Evolutionary conservation across 2,329 filamentous ascomycete genomes (phyloP).

Genomic region (Didymella pomorum): DNA sequence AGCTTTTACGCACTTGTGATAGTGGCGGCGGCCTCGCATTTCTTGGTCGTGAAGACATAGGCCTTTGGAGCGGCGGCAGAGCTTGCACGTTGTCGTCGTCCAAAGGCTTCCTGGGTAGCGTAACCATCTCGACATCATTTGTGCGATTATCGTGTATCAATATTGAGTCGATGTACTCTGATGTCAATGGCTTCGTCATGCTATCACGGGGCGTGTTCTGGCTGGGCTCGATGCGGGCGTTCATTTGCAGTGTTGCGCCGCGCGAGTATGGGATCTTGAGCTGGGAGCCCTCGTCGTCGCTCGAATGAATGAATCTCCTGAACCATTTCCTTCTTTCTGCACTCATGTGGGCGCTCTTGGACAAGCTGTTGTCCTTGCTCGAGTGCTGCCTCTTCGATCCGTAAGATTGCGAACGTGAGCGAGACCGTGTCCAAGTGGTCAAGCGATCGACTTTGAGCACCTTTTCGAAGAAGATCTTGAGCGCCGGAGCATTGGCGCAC

Average conservation of each 20-base stretch:
- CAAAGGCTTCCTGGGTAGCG: neutral
- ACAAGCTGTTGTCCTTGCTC: neutral
- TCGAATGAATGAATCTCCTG: neutral
- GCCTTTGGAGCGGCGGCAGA: neutral
- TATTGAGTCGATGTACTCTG: neutral
- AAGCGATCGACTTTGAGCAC: constrained; percentile 14
- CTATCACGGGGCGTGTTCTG: neutral
- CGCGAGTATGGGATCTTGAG: neutral
- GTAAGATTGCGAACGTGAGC: neutral
- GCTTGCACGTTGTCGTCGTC: neutral
- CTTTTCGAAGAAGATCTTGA: constrained; percentile 33
- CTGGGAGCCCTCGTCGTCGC: neutral
- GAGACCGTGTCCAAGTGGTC: constrained; percentile 2
- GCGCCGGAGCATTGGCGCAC: constrained; percentile 36
- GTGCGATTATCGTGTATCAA: neutral
- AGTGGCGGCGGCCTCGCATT: neutral
- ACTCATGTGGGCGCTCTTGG: too few species aligned
- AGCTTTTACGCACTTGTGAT: neutral
- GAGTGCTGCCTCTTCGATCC: constrained; percentile 3
- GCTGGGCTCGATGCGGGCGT: neutral
- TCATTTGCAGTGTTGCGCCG: neutral
- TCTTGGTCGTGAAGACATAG: neutral
- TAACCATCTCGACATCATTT: constrained; percentile 1
- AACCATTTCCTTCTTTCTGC: neutral
- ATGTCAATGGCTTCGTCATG: constrained; percentile 1